Conservation (phyloP, 371 early-diverging fungal genomes). For the Apophysomyces sp. region DNA sequence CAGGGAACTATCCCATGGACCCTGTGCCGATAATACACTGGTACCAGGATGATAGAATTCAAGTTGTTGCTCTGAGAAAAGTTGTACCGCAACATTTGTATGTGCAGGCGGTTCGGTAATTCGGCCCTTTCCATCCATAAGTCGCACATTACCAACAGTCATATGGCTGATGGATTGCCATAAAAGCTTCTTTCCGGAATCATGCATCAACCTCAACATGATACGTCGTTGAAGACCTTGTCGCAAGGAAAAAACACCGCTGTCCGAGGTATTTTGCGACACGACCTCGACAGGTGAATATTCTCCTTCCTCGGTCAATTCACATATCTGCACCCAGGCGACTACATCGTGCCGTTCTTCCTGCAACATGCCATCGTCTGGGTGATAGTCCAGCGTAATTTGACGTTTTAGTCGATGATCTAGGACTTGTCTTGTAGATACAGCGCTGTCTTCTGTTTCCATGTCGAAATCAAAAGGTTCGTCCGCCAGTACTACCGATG, state of each 20-base stretch:
- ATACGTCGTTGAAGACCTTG: slow-evolving; percentile 89
- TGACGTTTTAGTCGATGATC: background rate
- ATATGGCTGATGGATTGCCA: slow-evolving; percentile 38
- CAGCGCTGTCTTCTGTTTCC: background rate
- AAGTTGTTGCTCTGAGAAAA: slow-evolving; percentile 42
- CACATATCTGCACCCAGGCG: slow-evolving; percentile 70
- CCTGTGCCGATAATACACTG: slow-evolving; percentile 52
- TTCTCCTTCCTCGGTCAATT: slow-evolving; percentile 67
- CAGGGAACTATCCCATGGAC: slow-evolving; percentile 84
- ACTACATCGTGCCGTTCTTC: slow-evolving; percentile 74
- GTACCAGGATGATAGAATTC: slow-evolving; percentile 44
- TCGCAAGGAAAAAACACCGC: slow-evolving; percentile 69
- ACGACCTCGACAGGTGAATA: slow-evolving; percentile 74
- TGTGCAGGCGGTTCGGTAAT: slow-evolving; percentile 46
- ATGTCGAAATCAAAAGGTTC: background rate
- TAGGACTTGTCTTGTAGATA: background rate
- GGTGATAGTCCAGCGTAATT: background rate
- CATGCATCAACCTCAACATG: slow-evolving; percentile 62
- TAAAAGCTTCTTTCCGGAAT: slow-evolving; percentile 67
- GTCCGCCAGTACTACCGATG: background rate
- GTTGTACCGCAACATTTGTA: slow-evolving; percentile 25
- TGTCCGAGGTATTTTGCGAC: slow-evolving; percentile 46
- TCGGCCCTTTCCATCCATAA: slow-evolving; percentile 67
- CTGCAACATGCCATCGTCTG: slow-evolving; percentile 20
- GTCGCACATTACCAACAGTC: slow-evolving; percentile 61